Percentiles rank a stretch among this genome's conserved stretches.
These are phyloP conservation scores for Claviceps purpurea DNA, from an alignment of 2,329 filamentous ascomycete species.

Conservation along the genomic window DNA sequence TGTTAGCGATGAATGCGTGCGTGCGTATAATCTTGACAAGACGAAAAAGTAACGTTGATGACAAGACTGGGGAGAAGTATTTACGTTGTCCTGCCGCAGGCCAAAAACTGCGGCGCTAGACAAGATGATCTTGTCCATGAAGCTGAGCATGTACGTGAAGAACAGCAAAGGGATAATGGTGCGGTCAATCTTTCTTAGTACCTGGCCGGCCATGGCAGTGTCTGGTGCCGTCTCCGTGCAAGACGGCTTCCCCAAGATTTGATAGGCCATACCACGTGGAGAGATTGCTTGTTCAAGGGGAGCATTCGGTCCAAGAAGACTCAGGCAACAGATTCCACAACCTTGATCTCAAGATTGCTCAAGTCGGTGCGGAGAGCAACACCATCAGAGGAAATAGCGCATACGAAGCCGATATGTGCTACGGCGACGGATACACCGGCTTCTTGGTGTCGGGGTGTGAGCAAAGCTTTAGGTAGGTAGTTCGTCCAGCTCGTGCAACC, in stretches of 20 bases:
- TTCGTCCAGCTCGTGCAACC: too few species aligned
- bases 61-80: neutral
- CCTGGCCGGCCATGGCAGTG: slow-evolving; percentile 19
- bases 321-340: too few species aligned
- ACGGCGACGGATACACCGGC: too few species aligned
- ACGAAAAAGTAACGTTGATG: neutral
- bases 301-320: too few species aligned
- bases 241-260: neutral
- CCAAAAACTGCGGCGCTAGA: slow-evolving; percentile 44
- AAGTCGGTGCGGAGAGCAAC: too few species aligned
- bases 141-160: slow-evolving; percentile 43
- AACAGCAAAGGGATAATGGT: slow-evolving; percentile 42
- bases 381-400: too few species aligned
- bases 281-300: too few species aligned
- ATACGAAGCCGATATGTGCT: too few species aligned
- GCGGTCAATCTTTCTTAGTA: slow-evolving; percentile 42
- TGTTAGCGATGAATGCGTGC: slow-evolving; percentile 6
- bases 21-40: neutral
- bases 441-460: too few species aligned
- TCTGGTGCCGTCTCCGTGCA: slow-evolving; percentile 5
- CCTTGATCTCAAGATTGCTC: too few species aligned
- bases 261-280: neutral
- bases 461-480: too few species aligned
- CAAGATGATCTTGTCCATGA: slow-evolving; percentile 46
- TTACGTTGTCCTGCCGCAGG: slow-evolving; percentile 30